These are phyloP conservation scores for Colletotrichum simmondsii DNA, from an alignment of 2,329 filamentous ascomycete species.

Conservation along the genomic window DNA sequence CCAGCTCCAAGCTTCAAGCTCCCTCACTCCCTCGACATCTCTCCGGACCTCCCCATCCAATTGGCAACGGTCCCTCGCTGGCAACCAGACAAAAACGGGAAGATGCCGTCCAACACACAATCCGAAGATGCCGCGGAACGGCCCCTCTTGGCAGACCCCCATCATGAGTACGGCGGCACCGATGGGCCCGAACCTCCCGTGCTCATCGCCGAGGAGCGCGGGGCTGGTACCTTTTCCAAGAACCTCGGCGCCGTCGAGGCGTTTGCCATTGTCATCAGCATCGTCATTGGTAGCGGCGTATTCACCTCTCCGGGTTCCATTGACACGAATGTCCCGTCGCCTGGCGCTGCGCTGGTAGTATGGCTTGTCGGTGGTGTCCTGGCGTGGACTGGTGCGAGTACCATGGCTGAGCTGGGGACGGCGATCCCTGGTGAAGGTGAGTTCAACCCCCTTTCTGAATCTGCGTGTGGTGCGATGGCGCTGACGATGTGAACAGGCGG, in stretches of 20 bases:
- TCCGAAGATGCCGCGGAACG: slow-evolving; percentile 8
- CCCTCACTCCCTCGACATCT: slow-evolving; percentile 17
- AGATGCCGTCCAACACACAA: slow-evolving; percentile 11
- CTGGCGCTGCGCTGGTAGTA: slow-evolving; percentile 65
- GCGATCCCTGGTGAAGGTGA: slow-evolving; percentile 70
- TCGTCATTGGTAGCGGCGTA: slow-evolving; percentile 73
- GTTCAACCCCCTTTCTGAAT: slow-evolving; percentile 36
- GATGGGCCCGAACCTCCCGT: slow-evolving; percentile 17
- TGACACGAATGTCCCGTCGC: slow-evolving; percentile 72
- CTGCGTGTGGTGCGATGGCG: not conserved
- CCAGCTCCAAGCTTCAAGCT: slow-evolving; percentile 18
- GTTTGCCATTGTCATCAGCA: slow-evolving; percentile 70
- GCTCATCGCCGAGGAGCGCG: slow-evolving; percentile 19
- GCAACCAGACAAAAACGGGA: not conserved
- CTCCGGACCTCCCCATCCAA: not conserved
- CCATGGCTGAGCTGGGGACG: slow-evolving; percentile 71
- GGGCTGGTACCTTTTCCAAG: slow-evolving; percentile 48
- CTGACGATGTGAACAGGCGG: slow-evolving; percentile 52
- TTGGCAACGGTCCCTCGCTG: not conserved
- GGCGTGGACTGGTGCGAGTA: slow-evolving; percentile 72
- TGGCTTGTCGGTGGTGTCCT: slow-evolving; percentile 72
- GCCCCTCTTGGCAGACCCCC: slow-evolving; percentile 31
- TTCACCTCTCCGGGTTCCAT: slow-evolving; percentile 74
- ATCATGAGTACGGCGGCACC: slow-evolving; percentile 22
- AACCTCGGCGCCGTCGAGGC: slow-evolving; percentile 59